Evolutionary conservation across 75 land plant genomes (phyloP).

Genomic region (Picea glauca): DNA sequence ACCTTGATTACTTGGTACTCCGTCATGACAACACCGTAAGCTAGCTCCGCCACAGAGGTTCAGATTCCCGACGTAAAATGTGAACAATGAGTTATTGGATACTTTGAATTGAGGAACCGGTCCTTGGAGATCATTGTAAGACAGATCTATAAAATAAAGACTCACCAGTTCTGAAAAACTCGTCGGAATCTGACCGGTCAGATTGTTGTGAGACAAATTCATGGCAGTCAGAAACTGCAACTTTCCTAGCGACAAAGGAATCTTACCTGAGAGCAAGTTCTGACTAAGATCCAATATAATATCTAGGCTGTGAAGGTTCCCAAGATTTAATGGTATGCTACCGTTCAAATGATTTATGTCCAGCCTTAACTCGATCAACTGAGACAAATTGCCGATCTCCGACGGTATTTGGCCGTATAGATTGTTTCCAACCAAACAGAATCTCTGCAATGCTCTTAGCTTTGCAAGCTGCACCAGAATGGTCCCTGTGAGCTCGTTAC

Average conservation of each 20-base stretch:
- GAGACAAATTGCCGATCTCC: conserved; percentile 5
- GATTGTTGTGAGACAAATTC: conserved; percentile 22
- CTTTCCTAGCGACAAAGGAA: conserved; percentile 17
- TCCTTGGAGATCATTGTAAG: conserved; percentile 37
- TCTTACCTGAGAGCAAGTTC: conserved; percentile 29
- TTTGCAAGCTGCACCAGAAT: conserved; percentile 27
- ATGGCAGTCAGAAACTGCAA: not conserved
- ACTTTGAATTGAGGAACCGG: conserved; percentile 16
- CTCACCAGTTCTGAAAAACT: conserved; percentile 13
- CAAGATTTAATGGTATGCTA: conserved; percentile 27
- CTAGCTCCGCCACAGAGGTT: conserved; percentile 51
- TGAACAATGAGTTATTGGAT: too few species aligned
- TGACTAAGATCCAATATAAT: conserved; percentile 29
- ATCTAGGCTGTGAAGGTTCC: conserved; percentile 22
- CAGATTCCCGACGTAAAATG: conserved; percentile 42
- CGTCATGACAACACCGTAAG: conserved; percentile 17
- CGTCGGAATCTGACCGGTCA: conserved; percentile 26
- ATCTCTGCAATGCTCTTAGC: not conserved
- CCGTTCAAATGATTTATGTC: conserved; percentile 31
- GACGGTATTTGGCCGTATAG: conserved; percentile 15
- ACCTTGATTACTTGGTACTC: not conserved
- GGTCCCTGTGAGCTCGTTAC: conserved; percentile 22
- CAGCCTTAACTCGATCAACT: conserved; percentile 8
- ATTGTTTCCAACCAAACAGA: conserved; percentile 12
- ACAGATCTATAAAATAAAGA: conserved; percentile 23